These are phyloP conservation scores for Candida tibetensis DNA, from an alignment of 805 yeast genomes.

Conservation along the genomic window DNA sequence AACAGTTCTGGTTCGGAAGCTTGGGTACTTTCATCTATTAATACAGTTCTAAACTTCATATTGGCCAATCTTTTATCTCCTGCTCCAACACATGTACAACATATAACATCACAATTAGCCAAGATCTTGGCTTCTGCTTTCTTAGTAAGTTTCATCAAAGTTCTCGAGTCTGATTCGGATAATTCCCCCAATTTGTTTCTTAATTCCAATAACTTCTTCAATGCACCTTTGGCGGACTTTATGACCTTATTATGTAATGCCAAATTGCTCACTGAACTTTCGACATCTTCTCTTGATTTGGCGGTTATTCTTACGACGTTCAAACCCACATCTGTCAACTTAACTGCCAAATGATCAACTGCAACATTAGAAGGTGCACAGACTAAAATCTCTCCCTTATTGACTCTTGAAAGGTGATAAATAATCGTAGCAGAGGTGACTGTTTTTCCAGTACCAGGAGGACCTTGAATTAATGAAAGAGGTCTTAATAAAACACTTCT, in stretches of 20 bases:
- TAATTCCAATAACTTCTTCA: constrained; percentile 56
- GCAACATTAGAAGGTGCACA: constrained; percentile 97
- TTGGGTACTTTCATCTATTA: constrained; percentile 92
- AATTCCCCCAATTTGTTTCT: constrained; percentile 71
- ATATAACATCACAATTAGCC: constrained; percentile 67
- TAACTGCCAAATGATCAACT: constrained; percentile 82
- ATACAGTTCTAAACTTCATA: constrained; percentile 67
- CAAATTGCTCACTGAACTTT: constrained; percentile 54
- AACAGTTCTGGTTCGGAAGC: constrained; percentile 90
- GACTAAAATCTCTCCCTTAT: constrained; percentile 67
- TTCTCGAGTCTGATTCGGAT: constrained; percentile 49
- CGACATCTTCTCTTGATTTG: constrained; percentile 76
- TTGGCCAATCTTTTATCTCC: constrained; percentile 64
- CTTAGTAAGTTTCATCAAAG: constrained; percentile 40
- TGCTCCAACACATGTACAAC: constrained; percentile 92
- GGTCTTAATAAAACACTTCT: constrained; percentile 65
- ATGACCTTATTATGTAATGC: constrained; percentile 56
- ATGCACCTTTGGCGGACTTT: constrained; percentile 48
- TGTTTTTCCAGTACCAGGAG: constrained; percentile 92
- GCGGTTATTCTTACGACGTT: constrained; percentile 79
- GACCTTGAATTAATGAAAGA: constrained; percentile 84
- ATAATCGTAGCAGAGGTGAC: constrained; percentile 89
- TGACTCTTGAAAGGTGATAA: constrained; percentile 64
- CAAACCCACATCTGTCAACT: constrained; percentile 66
- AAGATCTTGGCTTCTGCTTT: constrained; percentile 51